These are phyloP conservation scores for Friedmanniomyces endolithicus DNA, from an alignment of 495 filamentous ascomycete genomes.

Conservation along the genomic window DNA sequence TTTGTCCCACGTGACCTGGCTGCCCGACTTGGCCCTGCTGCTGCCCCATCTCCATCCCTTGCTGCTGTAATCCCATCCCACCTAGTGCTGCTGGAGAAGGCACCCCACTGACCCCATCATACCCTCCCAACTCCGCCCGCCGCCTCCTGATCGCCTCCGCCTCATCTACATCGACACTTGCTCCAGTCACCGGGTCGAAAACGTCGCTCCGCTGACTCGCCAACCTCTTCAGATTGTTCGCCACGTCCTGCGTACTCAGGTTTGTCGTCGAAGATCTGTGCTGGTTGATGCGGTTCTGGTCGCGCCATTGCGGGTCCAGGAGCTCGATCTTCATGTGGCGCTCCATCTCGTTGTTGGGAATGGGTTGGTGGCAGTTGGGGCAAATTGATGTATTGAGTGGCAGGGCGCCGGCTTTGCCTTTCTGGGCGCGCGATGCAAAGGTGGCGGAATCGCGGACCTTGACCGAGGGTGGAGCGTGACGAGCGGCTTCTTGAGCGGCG, in stretches of 20 bases:
- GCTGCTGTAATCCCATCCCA: not conserved
- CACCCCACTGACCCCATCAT: conserved; percentile 49
- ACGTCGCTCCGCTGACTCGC: conserved; percentile 84
- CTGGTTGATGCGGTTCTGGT: conserved; percentile 80
- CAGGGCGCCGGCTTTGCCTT: conserved; percentile 50
- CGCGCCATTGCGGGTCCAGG: conserved; percentile 90
- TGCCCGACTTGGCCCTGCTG: not conserved
- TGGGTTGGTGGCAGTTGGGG: conserved; percentile 85
- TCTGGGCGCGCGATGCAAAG: conserved; percentile 58
- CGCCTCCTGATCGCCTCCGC: conserved; percentile 71
- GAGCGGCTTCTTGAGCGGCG: conserved; percentile 58
- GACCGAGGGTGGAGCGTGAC: conserved; percentile 60
- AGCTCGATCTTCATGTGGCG: conserved; percentile 95
- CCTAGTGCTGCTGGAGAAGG: conserved; percentile 28
- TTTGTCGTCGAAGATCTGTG: conserved; percentile 77
- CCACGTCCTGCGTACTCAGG: conserved; percentile 72
- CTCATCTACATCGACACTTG: conserved; percentile 42
- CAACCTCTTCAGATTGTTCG: conserved; percentile 89
- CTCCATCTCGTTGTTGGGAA: conserved; percentile 74
- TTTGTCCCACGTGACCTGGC: not conserved
- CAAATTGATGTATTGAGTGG: conserved; percentile 52
- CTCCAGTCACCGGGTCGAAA: conserved; percentile 66
- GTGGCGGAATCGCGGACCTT: conserved; percentile 81
- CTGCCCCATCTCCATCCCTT: no score
- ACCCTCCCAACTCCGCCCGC: conserved; percentile 46